Evolutionary conservation across 2,329 filamentous ascomycete species (phyloP), one percentile per base, ranked within the genome.

Genomic region (Apiospora hydei): DNA sequence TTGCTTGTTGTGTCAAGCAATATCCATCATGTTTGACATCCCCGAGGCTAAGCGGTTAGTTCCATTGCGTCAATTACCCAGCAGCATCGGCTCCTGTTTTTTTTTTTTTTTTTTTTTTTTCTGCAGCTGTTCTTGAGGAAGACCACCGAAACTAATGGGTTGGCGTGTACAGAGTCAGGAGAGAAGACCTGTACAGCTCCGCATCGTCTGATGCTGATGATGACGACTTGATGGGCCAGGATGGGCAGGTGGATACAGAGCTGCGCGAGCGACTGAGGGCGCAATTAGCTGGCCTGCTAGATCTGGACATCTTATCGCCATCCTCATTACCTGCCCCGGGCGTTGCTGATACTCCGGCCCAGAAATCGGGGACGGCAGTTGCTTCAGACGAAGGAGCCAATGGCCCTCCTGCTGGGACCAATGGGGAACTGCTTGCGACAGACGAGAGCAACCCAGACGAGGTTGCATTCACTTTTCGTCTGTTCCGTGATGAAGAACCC

Each of bases 401-500:
- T 47, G 43, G 24, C 41, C 66, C 51, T 26, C 67, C 66, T 53
- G 64, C 72, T 16, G 67, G 73, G 64, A 53, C 49, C 49, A 38
- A 73, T 71, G 11, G 41, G 10, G 6, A 76, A 51, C 61, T 71
- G n/a, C 72, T 26, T 5, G 74, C 75, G 47, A 72, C 74, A 21
- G 72, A 26, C 2, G 74, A 77, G 18, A 73, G 77, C 14, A 73
- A 77, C 18, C 73, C 72, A 8, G 77, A 81, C 18, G 80, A 81
- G 24, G 83, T 85, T 67, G 84, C 85, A 70, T 91, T 90, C 74
- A 84, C 86, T 70, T 91, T 91, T 77, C 84, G 88, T 11, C 84
- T 92, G 41, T 92, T 92, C 77, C 85, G 85, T 73, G 83, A 83
- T 64, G 81, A 85, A 24, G 81, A 80, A 6, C 80, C 83, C 2